Evolutionary conservation across 177 flowering plant species (phyloP).

Genomic region (Vitis hybrid): DNA sequence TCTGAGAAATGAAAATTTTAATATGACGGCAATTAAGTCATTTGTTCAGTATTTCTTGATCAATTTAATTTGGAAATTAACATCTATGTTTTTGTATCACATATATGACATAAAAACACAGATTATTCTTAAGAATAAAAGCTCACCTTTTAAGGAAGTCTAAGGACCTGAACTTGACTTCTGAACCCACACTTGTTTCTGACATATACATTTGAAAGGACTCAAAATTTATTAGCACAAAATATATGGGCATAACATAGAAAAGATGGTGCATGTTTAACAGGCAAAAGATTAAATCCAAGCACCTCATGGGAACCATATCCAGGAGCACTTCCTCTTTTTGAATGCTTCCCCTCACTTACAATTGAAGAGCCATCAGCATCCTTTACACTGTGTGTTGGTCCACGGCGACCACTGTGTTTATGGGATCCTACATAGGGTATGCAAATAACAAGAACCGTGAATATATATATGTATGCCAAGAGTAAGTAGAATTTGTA

Average conservation of each 20-base stretch:
- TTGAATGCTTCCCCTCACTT: slow-evolving; percentile 59
- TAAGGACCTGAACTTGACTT: slow-evolving; percentile 55
- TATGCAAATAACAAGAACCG: neutral
- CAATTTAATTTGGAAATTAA: neutral
- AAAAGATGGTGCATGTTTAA: neutral
- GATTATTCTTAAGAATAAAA: neutral
- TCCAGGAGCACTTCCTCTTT: slow-evolving; percentile 54
- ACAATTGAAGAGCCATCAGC: slow-evolving; percentile 39
- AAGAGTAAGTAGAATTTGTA: no score
- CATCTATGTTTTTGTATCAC: neutral
- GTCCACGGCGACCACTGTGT: slow-evolving; percentile 66
- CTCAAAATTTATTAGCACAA: slow-evolving; percentile 4
- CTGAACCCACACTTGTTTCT: slow-evolving; percentile 75
- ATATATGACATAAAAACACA: neutral
- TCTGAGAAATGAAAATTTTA: no score
- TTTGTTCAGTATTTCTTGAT: neutral
- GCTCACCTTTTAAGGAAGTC: slow-evolving; percentile 27
- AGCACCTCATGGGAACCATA: slow-evolving; percentile 78
- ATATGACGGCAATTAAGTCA: neutral
- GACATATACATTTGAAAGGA: slow-evolving; percentile 14
- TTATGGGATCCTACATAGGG: slow-evolving; percentile 52
- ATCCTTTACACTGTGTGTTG: slow-evolving; percentile 51
- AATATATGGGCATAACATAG: neutral
- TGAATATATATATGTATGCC: no score
- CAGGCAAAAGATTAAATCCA: neutral